Conservation (phyloP, 345 rosid genomes). For the Lenwebbia sp. region DNA sequence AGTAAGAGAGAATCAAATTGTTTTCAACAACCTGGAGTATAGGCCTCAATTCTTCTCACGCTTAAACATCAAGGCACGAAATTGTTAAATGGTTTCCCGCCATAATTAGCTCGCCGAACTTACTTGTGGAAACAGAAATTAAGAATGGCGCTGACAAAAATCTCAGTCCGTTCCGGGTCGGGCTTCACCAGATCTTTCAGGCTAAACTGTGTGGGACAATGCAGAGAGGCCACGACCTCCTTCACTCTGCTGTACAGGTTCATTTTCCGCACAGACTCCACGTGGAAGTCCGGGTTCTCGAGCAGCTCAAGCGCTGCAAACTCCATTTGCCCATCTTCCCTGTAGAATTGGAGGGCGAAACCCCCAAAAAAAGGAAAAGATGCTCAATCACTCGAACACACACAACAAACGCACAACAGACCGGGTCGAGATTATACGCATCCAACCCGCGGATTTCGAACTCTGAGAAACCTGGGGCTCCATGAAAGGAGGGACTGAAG, state of each 20-base stretch:
- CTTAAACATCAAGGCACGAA: not conserved
- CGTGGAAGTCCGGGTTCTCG: constrained; percentile 81
- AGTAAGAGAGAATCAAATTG: no score
- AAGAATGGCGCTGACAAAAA: constrained; percentile 64
- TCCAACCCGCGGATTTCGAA: not conserved
- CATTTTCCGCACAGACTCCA: constrained; percentile 34
- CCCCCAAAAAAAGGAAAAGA: not conserved
- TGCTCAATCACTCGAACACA: not conserved
- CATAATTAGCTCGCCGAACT: not conserved
- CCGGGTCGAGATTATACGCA: not conserved
- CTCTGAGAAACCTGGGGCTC: not conserved
- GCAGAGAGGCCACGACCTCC: constrained; percentile 24
- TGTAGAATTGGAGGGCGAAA: constrained; percentile 3
- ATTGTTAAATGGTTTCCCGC: not conserved
- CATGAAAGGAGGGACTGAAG: not conserved
- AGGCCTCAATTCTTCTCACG: not conserved
- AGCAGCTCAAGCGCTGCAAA: constrained; percentile 67
- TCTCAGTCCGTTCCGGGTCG: constrained; percentile 47
- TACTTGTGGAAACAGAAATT: constrained; percentile 81
- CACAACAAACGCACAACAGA: not conserved
- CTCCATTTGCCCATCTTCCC: constrained; percentile 80
- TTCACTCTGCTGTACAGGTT: constrained; percentile 36
- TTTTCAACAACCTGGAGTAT: no score
- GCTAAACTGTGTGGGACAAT: constrained; percentile 44
- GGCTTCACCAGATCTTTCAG: constrained; percentile 68